Base-by-base conservation (phyloP, 1,284 basidiomycete genomes). In the Cryptococcus maquisensis region DNA sequence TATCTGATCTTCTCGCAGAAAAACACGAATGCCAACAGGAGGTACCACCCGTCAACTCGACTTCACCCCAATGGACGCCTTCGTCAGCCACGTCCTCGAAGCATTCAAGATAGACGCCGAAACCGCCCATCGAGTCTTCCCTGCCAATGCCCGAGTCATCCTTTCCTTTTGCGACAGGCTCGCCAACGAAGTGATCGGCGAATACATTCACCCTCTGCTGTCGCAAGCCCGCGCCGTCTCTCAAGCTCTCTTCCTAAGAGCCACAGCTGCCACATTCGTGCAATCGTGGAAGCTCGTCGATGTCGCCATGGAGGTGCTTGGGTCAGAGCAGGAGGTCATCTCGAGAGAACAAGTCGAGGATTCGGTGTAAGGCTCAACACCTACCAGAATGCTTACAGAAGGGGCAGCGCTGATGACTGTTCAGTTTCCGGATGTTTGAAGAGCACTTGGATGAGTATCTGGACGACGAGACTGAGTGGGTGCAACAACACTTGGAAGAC, bases 361-460 rank as follows among this genome's bases (percentile, higher is more conserved):
- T 69, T 83, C 94, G 45, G 82, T 94, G 88, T 91, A 66, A 65
- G 81, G n/a, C n/a, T 70, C 32, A 12, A 41, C 18, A 28, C 45
- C 18, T n/a, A n/a, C n/a, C n/a, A n/a, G n/a, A n/a, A n/a, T n/a
- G 4, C 16, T 6, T 18, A 41, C 35, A 9, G 5, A 9, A 28
- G 32, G 21, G 37, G 18, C 20, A 23, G 36, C 7, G 9, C 24
- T 44, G 16, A 10, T 4, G 20, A 10, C 4, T 3, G 1, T 20
- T 28, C 67, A 92, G 89, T 10, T 94, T 89, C 71, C 81, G 81
- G 41, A 94, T 97, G 89, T 98, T 96, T 68, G 93, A 96, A 72
- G 78, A 82, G 3, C 88, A 95, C 71, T 92, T 98, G 87, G 92
- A 94, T 69, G 94, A 96, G 66, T 98, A 98, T 67, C 84, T 98